These are phyloP conservation scores for Skeletonema marinoi DNA, from an alignment of 108 stramenopile species.

Conservation along the genomic window DNA sequence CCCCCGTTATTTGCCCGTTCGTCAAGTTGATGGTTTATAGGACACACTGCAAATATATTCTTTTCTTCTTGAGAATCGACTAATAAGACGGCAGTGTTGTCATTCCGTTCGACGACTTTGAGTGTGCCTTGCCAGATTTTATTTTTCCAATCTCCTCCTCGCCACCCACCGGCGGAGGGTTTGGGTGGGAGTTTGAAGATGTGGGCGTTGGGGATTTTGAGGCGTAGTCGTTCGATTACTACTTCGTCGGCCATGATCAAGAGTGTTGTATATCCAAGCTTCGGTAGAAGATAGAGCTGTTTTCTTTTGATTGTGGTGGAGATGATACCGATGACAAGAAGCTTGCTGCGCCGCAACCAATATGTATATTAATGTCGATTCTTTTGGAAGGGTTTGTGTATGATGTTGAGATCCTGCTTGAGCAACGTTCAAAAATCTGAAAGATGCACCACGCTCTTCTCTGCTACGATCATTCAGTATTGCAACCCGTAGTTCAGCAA, in stretches of 20 bases:
- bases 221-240: constrained; percentile 75
- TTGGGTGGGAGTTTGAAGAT: constrained; percentile 87
- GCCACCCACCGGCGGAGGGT: constrained; percentile 79
- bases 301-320: too few relatives aligned
- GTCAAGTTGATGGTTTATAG: constrained; percentile 54
- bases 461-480: too few relatives aligned
- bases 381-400: too few relatives aligned
- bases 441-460: too few relatives aligned
- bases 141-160: constrained; percentile 90
- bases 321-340: too few relatives aligned
- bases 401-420: too few relatives aligned
- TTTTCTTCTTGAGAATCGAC: constrained; percentile 65
- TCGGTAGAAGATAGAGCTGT: too few relatives aligned
- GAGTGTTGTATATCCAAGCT: too few relatives aligned
- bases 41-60: constrained; percentile 89
- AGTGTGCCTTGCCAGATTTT: constrained; percentile 92
- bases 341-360: too few relatives aligned
- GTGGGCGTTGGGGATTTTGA: constrained; percentile 83
- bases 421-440: too few relatives aligned
- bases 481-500: too few relatives aligned
- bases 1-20: constrained; percentile 21
- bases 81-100: constrained; percentile 76
- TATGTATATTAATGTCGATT: too few relatives aligned
- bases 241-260: constrained; percentile 25
- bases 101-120: constrained; percentile 88